Conservation (phyloP, 495 filamentous ascomycete genomes). For the Penicillium pancosmium region DNA sequence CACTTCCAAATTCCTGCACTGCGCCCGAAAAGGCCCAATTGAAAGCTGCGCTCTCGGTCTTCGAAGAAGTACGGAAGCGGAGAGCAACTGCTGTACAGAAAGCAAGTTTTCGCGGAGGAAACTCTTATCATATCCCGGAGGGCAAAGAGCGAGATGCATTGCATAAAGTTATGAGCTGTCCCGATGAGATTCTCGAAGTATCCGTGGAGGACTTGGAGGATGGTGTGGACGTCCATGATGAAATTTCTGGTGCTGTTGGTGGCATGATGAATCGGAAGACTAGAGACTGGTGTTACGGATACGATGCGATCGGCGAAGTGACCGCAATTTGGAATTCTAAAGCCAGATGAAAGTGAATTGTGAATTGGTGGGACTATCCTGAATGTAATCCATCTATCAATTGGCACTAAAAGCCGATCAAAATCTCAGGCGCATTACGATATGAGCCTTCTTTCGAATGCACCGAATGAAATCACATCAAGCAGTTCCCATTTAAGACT, state of each 20-base stretch:
- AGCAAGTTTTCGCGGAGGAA: slow-evolving; percentile 7
- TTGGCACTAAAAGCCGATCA: too few relatives aligned
- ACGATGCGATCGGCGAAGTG: slow-evolving; percentile 5
- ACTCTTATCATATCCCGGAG: slow-evolving; percentile 2
- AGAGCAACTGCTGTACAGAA: background rate
- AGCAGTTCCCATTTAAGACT: background rate
- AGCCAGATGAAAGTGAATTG: background rate
- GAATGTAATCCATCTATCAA: too few relatives aligned
- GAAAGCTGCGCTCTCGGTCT: slow-evolving; percentile 2
- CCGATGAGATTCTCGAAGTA: slow-evolving; percentile 1
- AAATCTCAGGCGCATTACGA: too few relatives aligned
- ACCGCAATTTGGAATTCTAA: background rate
- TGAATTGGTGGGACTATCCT: background rate
- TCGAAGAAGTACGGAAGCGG: slow-evolving; percentile 6
- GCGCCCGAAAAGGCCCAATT: background rate
- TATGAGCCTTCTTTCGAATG: too few relatives aligned
- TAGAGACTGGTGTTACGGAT: slow-evolving; percentile 12
- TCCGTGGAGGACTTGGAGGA: background rate
- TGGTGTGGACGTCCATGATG: background rate
- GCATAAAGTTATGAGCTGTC: background rate
- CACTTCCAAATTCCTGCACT: background rate
- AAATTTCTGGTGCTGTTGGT: background rate
- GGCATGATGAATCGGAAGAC: slow-evolving; percentile 7
- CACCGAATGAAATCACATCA: too few relatives aligned
- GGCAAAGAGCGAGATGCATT: slow-evolving; percentile 5